Base-by-base conservation (phyloP, 1,284 basidiomycete genomes). In the Pseudozyma tsukubaensis region DNA sequence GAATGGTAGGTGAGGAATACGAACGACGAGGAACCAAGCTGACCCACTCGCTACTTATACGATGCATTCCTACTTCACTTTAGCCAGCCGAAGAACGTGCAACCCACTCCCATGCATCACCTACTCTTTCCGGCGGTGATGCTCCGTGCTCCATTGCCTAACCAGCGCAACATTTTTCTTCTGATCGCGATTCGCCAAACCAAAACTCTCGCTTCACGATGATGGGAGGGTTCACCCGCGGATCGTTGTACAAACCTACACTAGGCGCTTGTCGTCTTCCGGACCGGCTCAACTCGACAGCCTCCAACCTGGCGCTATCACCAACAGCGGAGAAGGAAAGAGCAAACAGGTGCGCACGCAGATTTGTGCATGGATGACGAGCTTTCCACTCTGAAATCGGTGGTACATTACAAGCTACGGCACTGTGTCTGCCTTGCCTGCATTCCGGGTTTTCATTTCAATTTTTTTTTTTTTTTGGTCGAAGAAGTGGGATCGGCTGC, bases 221-320 rank as follows among this genome's bases (percentile, higher is more conserved):
- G 49, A 49, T 18, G 53, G 39, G 5, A 32, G 21, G 54, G 61
- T 71, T 71, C 61, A 71, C n/a, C 59, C 66, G 66, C 60, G 60
- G 66, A 42, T 58, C 59, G 51, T n/a, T 18, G 29, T 18, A 37
- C 16, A 47, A 7, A 43, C 37, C 37, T 29, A 29, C 24, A 29
- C 24, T 29, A 29, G 24, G 24, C 24, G 24, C 24, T 29, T 29
- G 24, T 29, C 24, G 24, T 6, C 24, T 29, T 29, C 24, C 24
- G 24, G 24, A 29, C 24, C 24, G 24, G 24, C 24, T 29, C 24
- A 29, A 29, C 24, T 29, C 24, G 24, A 29, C 24, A 29, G 24
- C 24, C 24, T 29, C 24, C 24, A 29, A 29, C n/a, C n/a, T n/a
- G n/a, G n/a, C n/a, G n/a, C 24, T 29, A 6, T 29, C 24, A 29